A percentile compares a stretch with the other conserved stretches of the same genome.
These are phyloP conservation scores for Magnolia kwangsiensis DNA, from an alignment of 164 flowering plant genomes.

Conservation along the genomic window DNA sequence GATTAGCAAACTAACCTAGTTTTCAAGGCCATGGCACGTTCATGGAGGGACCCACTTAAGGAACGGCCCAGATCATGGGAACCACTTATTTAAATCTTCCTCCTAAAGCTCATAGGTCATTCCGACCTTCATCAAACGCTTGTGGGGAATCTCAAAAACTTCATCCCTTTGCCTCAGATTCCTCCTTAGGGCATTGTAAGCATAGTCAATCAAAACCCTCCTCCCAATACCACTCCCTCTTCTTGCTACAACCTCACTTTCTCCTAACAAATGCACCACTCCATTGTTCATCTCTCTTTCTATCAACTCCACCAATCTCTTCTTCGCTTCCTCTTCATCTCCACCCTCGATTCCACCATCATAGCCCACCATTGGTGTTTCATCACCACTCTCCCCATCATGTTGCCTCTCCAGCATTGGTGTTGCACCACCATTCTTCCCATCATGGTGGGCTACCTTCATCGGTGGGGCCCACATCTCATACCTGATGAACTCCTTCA, in stretches of 20 bases:
- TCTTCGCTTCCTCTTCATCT: conserved; percentile 12
- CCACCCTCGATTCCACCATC: conserved; percentile 1
- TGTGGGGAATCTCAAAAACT: conserved; percentile 56
- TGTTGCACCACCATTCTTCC: neutral
- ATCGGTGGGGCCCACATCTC: conserved; percentile 19
- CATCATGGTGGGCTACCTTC: neutral
- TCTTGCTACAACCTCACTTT: conserved; percentile 56
- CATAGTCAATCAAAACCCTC: conserved; percentile 57
- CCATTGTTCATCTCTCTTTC: conserved; percentile 43
- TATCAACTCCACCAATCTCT: conserved; percentile 33
- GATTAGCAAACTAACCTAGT: no score
- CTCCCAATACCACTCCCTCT: conserved; percentile 45
- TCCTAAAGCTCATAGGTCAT: conserved; percentile 61
- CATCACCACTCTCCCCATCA: neutral
- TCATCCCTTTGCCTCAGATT: conserved; percentile 52
- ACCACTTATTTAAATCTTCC: neutral
- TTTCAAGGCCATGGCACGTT: no score
- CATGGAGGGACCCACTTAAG: no score
- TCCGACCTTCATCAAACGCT: conserved; percentile 64
- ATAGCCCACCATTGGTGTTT: neutral
- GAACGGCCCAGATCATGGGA: no score
- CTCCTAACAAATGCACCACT: conserved; percentile 59
- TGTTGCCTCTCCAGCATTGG: neutral
- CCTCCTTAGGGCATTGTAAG: conserved; percentile 50
- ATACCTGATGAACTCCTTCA: conserved; percentile 50